Base-by-base conservation (phyloP, 1,284 basidiomycete genomes). In the Microbotryum intermedium region DNA sequence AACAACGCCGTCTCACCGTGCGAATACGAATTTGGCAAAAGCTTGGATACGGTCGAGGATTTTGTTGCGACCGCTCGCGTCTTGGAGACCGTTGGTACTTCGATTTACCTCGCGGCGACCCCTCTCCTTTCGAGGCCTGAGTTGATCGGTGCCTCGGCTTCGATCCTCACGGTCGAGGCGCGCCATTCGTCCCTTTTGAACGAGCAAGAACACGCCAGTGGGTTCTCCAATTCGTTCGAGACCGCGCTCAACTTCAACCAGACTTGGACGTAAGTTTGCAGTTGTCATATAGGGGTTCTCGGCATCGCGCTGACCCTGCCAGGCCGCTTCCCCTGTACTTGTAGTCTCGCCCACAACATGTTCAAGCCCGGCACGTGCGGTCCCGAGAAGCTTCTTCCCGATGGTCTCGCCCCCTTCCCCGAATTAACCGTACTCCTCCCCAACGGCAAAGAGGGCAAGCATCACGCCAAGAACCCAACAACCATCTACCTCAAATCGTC, bases 91-190 rank as follows among this genome's bases (percentile, higher is more conserved):
- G 34, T 39, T 6, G 34, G 34, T 16, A 1, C 34, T 39, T 39
- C 34, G 18, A 6, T 16, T 39, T 39, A 39, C 34, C 8, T 10
- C 9, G 10, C 20, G 4, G 5, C 16, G 11, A 55, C 62, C 3
- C 39, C 52, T 21, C 55, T 63, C 20, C 25, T 66, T 16, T 18
- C 57, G 25, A 83, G 88, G 69, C 82, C 84, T n/a, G 74, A 77
- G 42, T 72, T 89, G 66, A 76, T 88, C 55, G 81, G 81, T 55
- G 80, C 83, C 30, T 87, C 87, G 52, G 88, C 80, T 9, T 83
- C 84, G 29, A 90, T 91, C 75, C 73, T 88, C 72, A 87, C 88
- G 43, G 79, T 87, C 55, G 88, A 91, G 73, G 85, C 87, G 28
- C 84, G 89, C 58, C 69, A 69, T 72, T 85, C 88, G 73, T 84